Evolutionary conservation across 441 rosid species (phyloP), one percentile per base, ranked within the genome.

Genomic region (Bruguiera hainesii): DNA sequence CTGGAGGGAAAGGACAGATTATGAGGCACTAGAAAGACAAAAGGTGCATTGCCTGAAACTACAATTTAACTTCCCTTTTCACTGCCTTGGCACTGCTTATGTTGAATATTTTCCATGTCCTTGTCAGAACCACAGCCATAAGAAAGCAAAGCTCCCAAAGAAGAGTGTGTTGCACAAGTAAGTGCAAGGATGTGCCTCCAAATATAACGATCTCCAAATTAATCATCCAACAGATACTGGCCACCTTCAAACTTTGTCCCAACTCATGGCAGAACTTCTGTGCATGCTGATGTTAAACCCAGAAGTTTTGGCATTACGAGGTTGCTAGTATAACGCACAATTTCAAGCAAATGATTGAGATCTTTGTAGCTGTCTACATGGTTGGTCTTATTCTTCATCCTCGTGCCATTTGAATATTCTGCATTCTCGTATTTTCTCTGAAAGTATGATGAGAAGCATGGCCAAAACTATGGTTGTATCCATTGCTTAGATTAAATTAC

Each of bases 1-100:
- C 75, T 94, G 99, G 98, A 90, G 78, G 80, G 98, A 94, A 75
- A 88, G 99, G 68, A 94, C 82, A 59, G 97, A 94, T 61, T 62
- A 66, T 65, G 90, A 84, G 0, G 96, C 97, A 37, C 69, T 86
- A 4, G 94, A 57, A 56, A 86, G 84, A 70, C 98, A 85, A 3
- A 94, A 87, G 98, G 97, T 79, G 75, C 0, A 4, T 42, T 42
- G 48, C 48, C 18, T 42, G 48, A 42, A 42, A 3, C 16, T 42
- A 42, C 48, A 42, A 42, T 42, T 42, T 42, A 37, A 37, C 15
- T 9, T 42, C 13, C 48, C 13, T 42, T 11, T 13, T 13, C 18
- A 42, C 18, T 42, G 16, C 16, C 13, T 13, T 0, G 16, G 16
- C 18, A 13, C 48, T 65, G 48, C 31, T 55, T 48, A 42, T 58